These are phyloP conservation scores for Sordaria brevicollis DNA, from an alignment of 495 filamentous ascomycete species.

Conservation along the genomic window DNA sequence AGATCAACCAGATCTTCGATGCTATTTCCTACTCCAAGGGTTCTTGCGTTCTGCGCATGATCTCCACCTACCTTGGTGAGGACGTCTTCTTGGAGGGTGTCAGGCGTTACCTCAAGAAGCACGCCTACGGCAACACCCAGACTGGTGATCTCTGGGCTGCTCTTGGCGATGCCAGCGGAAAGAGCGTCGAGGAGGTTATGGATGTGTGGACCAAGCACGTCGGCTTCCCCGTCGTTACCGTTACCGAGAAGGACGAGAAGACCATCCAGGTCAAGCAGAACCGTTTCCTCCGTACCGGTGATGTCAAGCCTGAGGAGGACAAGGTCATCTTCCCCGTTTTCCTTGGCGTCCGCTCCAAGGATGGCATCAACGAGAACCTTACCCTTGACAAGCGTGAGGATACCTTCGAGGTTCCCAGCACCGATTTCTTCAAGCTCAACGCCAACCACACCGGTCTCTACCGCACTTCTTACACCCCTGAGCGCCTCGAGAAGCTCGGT, in stretches of 20 bases:
- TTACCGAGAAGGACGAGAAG: slow-evolving; percentile 49
- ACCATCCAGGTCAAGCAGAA: slow-evolving; percentile 64
- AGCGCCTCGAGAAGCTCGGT: slow-evolving; percentile 61
- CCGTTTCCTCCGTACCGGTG: slow-evolving; percentile 62
- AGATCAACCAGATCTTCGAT: slow-evolving; percentile 98
- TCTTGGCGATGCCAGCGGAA: slow-evolving; percentile 80
- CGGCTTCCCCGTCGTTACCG: slow-evolving; percentile 62
- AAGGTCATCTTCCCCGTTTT: slow-evolving; percentile 67
- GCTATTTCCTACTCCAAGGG: slow-evolving; percentile 97
- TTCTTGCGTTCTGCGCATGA: slow-evolving; percentile 92
- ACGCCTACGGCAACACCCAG: slow-evolving; percentile 76
- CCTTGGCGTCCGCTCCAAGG: slow-evolving; percentile 56
- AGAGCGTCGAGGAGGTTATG: slow-evolving; percentile 72
- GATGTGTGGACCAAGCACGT: slow-evolving; percentile 72
- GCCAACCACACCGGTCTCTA: slow-evolving; percentile 68
- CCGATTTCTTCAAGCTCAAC: slow-evolving; percentile 71
- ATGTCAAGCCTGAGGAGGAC: slow-evolving; percentile 77
- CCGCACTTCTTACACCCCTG: slow-evolving; percentile 58
- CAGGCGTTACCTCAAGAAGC: slow-evolving; percentile 84
- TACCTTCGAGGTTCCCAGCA: slow-evolving; percentile 54
- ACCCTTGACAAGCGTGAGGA: slow-evolving; percentile 63
- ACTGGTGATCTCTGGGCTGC: slow-evolving; percentile 89
- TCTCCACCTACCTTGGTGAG: slow-evolving; percentile 90
- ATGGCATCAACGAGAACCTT: slow-evolving; percentile 50
- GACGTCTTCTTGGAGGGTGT: slow-evolving; percentile 91